Evolutionary conservation across 2,329 filamentous ascomycete species (phyloP).

Genomic region (Aureobasidium sp.): DNA sequence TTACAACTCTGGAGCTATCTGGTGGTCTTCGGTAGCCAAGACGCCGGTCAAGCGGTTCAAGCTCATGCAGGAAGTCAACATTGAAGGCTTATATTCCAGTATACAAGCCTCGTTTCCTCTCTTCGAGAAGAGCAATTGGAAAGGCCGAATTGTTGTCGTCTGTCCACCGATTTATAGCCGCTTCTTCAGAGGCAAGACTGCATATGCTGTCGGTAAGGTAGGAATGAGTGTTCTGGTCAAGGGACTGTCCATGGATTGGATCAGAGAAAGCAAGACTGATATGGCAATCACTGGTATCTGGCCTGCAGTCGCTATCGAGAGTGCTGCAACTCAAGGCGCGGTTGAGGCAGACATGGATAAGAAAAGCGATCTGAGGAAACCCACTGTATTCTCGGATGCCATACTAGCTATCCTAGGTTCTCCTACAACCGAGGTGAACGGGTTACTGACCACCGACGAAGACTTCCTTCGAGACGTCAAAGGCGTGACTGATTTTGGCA

Average conservation of each 20-base stretch:
- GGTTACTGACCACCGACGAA: conserved; percentile 67
- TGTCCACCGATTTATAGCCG: conserved; percentile 79
- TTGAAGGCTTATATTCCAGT: conserved; percentile 66
- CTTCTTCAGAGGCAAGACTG: conserved; percentile 80
- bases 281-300: conserved; percentile 80
- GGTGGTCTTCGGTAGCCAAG: conserved; percentile 68
- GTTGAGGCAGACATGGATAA: conserved; percentile 31
- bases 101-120: conserved; percentile 63
- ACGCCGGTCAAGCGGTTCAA: conserved; percentile 52
- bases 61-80: conserved; percentile 68
- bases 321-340: conserved; percentile 58
- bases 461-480: conserved; percentile 64
- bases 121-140: conserved; percentile 44
- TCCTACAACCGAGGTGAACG: conserved; percentile 58
- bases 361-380: conserved; percentile 18
- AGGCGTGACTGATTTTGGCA: conserved; percentile 62
- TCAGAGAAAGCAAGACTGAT: conserved; percentile 53
- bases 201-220: conserved; percentile 71
- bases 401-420: conserved; percentile 64
- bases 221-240: conserved; percentile 77
- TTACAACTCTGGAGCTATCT: conserved; percentile 82
- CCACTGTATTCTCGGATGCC: conserved; percentile 71
- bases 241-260: conserved; percentile 75
- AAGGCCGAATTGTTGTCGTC: conserved; percentile 66
- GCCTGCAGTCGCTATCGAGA: conserved; percentile 72